Percentiles rank a stretch among this genome's conserved stretches.
phyloP scores from a whole-genome alignment of 1,139 yeast species.

The Meyerozyma guilliermondii region DNA sequence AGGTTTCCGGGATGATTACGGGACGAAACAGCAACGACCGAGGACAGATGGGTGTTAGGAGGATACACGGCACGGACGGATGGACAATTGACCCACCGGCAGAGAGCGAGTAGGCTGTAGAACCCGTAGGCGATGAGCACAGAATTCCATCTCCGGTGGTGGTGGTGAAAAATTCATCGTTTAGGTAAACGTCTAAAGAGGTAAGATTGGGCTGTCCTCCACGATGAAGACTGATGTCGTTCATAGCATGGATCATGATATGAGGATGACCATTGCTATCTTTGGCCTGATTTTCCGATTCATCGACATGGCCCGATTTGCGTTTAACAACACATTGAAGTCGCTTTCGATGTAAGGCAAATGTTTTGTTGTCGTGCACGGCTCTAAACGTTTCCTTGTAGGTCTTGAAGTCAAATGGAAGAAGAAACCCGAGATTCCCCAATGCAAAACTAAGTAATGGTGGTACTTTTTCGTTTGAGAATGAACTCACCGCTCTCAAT shows the following conservation, averaged over 20 bases:
- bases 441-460: slow-evolving; percentile 86
- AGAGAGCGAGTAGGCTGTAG: slow-evolving; percentile 86
- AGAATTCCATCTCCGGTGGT: slow-evolving; percentile 91
- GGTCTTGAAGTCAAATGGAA: slow-evolving; percentile 76
- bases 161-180: slow-evolving; percentile 77
- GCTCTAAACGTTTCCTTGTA: slow-evolving; percentile 55
- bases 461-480: slow-evolving; percentile 69
- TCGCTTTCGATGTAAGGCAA: slow-evolving; percentile 70
- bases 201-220: slow-evolving; percentile 87
- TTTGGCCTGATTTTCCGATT: neutral
- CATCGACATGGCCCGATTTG: slow-evolving; percentile 8
- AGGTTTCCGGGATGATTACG: slow-evolving; percentile 66
- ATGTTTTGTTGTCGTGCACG: slow-evolving; percentile 64
- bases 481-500: slow-evolving; percentile 61
- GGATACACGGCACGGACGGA: slow-evolving; percentile 77
- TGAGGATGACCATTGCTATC: neutral
- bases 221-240: slow-evolving; percentile 82
- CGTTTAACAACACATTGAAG: slow-evolving; percentile 70
- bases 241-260: slow-evolving; percentile 69
- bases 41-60: slow-evolving; percentile 88
- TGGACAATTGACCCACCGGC: slow-evolving; percentile 93
- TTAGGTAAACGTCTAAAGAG: slow-evolving; percentile 73
- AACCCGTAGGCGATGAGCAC: slow-evolving; percentile 88
- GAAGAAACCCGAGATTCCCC: slow-evolving; percentile 86
- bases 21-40: slow-evolving; percentile 86